Evolutionary conservation across 2,329 filamentous ascomycete species (phyloP).

Genomic region (Trichophyton schoenleinii): DNA sequence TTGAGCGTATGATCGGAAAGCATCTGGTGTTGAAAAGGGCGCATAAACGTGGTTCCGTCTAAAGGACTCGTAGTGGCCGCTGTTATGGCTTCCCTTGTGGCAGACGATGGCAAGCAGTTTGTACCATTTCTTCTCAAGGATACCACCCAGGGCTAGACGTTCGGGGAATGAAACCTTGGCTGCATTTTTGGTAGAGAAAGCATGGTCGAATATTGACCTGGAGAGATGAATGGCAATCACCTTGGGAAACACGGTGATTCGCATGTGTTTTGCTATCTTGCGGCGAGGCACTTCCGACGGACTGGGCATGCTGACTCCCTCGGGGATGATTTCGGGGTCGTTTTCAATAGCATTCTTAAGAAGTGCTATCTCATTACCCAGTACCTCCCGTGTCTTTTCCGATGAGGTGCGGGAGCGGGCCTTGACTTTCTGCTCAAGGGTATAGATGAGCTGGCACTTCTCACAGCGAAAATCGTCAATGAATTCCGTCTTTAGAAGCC

Average conservation of each 20-base stretch:
- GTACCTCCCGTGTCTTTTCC: conserved; percentile 38
- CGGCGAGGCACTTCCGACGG: conserved; percentile 63
- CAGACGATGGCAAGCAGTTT: conserved; percentile 77
- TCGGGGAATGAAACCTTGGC: conserved; percentile 92
- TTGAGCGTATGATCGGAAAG: conserved; percentile 61
- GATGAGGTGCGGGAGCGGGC: conserved; percentile 47
- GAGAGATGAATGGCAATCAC: conserved; percentile 86
- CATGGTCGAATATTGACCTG: conserved; percentile 75
- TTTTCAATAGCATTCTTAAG: conserved; percentile 59
- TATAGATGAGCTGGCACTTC: conserved; percentile 75
- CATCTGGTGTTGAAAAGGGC: conserved; percentile 71
- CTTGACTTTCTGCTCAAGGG: conserved; percentile 49
- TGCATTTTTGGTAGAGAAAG: conserved; percentile 77
- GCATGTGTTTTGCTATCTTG: conserved; percentile 74
- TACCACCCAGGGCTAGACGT: conserved; percentile 64
- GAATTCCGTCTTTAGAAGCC: conserved; percentile 84
- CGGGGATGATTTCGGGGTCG: conserved; percentile 66
- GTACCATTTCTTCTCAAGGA: conserved; percentile 68
- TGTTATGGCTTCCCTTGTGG: conserved; percentile 90
- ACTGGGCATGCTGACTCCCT: conserved; percentile 63
- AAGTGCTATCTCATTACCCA: conserved; percentile 49
- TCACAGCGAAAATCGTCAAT: conserved; percentile 98
- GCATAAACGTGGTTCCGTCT: conserved; percentile 67
- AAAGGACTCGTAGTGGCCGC: conserved; percentile 95
- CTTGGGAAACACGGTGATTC: conserved; percentile 77